A percentile compares a stretch with the other conserved stretches of the same genome.
Conservation (phyloP, 2,329 filamentous ascomycete genomes). For the Coniella vitis region DNA sequence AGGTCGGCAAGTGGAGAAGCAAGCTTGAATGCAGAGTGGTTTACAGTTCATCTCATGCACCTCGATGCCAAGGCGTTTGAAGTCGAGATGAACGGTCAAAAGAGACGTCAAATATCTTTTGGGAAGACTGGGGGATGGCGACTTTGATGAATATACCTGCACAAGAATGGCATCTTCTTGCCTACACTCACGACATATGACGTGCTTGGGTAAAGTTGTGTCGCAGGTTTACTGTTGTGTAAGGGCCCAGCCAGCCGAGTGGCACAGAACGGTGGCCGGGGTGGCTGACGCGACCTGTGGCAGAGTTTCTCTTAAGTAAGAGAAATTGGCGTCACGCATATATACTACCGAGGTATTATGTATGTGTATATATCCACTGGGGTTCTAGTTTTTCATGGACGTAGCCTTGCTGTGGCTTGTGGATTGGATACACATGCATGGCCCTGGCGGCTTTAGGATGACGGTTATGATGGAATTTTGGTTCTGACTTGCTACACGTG, state of each 20-base stretch:
- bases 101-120: neutral
- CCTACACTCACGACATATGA: conserved; percentile 15
- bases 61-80: neutral
- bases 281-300: neutral
- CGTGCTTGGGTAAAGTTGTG: conserved; percentile 11
- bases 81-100: neutral
- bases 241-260: neutral
- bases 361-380: neutral
- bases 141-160: neutral
- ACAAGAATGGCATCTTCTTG: neutral
- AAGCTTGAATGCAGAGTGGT: too few relatives aligned
- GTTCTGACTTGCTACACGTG: too few relatives aligned
- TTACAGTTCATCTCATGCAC: too few relatives aligned
- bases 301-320: conserved; percentile 5
- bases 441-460: neutral
- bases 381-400: neutral
- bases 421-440: too few relatives aligned
- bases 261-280: neutral
- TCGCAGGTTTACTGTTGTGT: neutral
- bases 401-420: neutral
- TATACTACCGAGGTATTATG: neutral
- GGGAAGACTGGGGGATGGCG: neutral
- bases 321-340: neutral
- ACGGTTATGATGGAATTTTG: too few relatives aligned
- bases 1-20: neutral